These are phyloP conservation scores for Melampsora larici-populina DNA, from an alignment of 1,284 basidiomycete species.

Conservation along the genomic window DNA sequence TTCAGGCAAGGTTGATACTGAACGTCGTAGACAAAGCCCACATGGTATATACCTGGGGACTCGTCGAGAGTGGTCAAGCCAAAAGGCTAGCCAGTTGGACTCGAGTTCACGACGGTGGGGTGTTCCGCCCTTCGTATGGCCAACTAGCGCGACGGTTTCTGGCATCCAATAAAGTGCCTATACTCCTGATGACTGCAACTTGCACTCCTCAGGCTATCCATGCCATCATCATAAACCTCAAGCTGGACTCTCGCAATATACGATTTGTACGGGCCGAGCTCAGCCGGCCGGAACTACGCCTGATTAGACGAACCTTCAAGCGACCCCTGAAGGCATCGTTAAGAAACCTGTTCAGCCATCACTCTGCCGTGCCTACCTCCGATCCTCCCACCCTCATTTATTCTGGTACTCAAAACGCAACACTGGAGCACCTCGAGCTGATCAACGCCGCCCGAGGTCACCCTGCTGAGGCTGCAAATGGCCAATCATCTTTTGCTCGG, in stretches of 20 bases:
- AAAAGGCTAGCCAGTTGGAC: background rate
- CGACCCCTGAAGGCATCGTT: too few species aligned
- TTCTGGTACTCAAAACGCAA: background rate
- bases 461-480: too few species aligned
- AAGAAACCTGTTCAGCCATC: too few species aligned
- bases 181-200: background rate
- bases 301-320: too few species aligned
- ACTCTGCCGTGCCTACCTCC: background rate
- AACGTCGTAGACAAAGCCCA: background rate
- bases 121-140: background rate
- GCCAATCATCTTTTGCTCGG: too few species aligned
- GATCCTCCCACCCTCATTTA: background rate
- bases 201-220: too few species aligned
- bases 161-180: background rate
- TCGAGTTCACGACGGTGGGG: background rate
- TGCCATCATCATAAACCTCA: background rate
- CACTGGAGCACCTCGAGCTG: background rate
- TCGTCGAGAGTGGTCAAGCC: background rate
- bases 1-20: background rate
- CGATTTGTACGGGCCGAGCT: background rate
- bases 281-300: background rate
- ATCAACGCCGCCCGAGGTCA: too few species aligned
- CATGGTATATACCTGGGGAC: background rate
- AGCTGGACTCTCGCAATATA: background rate
- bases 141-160: background rate